phyloP scores from a whole-genome alignment of 148 eudicot genomes.

The Cornus kousa region DNA sequence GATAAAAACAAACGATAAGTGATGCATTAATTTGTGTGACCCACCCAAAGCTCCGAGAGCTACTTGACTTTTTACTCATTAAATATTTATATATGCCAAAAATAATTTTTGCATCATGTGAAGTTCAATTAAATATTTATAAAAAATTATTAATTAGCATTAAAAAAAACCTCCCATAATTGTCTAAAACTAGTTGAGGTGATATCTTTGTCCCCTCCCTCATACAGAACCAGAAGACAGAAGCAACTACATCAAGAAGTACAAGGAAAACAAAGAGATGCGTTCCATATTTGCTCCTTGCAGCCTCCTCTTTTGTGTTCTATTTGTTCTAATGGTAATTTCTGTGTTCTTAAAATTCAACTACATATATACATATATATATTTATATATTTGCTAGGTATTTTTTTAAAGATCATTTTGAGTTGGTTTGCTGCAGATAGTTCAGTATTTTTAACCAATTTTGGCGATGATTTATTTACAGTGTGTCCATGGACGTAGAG shows the following conservation, averaged over 20 bases:
- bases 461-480: not conserved
- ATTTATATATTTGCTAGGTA: no score
- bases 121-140: not conserved
- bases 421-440: not conserved
- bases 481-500: not conserved
- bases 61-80: not conserved
- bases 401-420: no score
- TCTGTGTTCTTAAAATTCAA: not conserved
- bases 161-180: not conserved
- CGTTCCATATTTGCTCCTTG: slow-evolving; percentile 3
- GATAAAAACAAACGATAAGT: not conserved
- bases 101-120: not conserved
- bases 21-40: no score
- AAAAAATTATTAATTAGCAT: not conserved
- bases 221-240: not conserved
- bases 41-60: no score
- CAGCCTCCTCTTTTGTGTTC: slow-evolving; percentile 10
- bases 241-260: not conserved
- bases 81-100: not conserved
- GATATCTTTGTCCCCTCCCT: slow-evolving; percentile 1
- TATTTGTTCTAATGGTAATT: slow-evolving; percentile 27
- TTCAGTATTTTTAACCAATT: no score
- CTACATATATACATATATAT: no score
- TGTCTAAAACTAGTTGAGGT: not conserved
- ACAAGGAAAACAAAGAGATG: slow-evolving; percentile 6